Evolutionary conservation across 2,329 filamentous ascomycete genomes (phyloP).

Genomic region (Neonectria punicea): DNA sequence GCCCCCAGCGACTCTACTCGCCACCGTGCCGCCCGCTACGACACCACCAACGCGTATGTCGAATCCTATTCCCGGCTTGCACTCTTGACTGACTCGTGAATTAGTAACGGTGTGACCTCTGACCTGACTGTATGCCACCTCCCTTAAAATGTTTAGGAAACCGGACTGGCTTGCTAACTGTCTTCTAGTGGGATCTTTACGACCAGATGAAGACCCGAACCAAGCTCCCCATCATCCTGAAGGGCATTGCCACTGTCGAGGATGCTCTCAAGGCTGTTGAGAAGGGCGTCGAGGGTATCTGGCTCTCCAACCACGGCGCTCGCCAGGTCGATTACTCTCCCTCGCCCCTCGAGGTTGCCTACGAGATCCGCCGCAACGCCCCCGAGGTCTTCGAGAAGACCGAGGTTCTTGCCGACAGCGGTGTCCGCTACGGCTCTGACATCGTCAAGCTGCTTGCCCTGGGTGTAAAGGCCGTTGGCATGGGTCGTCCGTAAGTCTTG

Average conservation of each 20-base stretch:
- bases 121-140: conserved; percentile 30
- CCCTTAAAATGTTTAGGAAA: neutral
- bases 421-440: conserved; percentile 52
- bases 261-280: conserved; percentile 49
- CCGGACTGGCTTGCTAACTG: conserved; percentile 1
- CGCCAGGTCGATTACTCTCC: conserved; percentile 52
- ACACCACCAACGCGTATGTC: conserved; percentile 39
- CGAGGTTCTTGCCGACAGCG: conserved; percentile 52
- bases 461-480: conserved; percentile 52
- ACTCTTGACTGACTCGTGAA: conserved; percentile 6
- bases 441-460: conserved; percentile 53
- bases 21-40: conserved; percentile 41
- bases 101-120: conserved; percentile 37
- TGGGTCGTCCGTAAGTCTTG: conserved; percentile 51
- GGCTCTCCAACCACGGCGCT: conserved; percentile 55
- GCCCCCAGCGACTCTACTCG: conserved; percentile 36
- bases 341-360: conserved; percentile 39
- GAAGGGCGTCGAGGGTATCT: conserved; percentile 49
- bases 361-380: conserved; percentile 49
- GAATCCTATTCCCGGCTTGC: too few relatives aligned
- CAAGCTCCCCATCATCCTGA: conserved; percentile 50
- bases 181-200: conserved; percentile 36
- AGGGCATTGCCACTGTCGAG: conserved; percentile 52
- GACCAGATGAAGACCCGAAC: conserved; percentile 47
- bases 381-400: conserved; percentile 50